A percentile compares a stretch with the other conserved stretches of the same genome.
phyloP scores from a whole-genome alignment of 2,329 filamentous ascomycete genomes.

The Amauroascus verrucosus region DNA sequence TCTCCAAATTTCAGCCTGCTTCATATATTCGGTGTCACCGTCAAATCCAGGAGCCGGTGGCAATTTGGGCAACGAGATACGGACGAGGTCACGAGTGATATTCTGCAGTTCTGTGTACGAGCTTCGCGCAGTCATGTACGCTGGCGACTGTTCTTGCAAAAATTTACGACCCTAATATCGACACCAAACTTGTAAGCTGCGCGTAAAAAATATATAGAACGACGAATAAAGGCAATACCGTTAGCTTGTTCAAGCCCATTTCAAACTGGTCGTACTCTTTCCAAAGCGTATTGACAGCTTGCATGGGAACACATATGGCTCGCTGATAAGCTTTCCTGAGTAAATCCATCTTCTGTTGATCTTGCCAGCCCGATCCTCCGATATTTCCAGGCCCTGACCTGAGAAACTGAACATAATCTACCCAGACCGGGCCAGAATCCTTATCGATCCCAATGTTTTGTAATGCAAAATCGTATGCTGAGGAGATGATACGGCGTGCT shows the following conservation, averaged over 20 bases:
- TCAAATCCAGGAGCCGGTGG: constrained; percentile 79
- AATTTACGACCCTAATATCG: constrained; percentile 70
- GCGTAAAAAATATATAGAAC: background rate
- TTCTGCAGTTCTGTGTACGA: constrained; percentile 87
- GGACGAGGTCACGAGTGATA: constrained; percentile 63
- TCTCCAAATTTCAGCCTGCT: constrained; percentile 83
- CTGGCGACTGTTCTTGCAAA: constrained; percentile 80
- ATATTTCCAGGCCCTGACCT: constrained; percentile 76
- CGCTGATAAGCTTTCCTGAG: constrained; percentile 86
- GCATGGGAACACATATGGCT: constrained; percentile 76
- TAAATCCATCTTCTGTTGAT: constrained; percentile 94
- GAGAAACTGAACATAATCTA: constrained; percentile 89
- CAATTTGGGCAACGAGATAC: constrained; percentile 67
- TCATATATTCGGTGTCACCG: constrained; percentile 70
- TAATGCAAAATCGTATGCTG: constrained; percentile 87
- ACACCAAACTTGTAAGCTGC: constrained; percentile 7
- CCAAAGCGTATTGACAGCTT: constrained; percentile 75
- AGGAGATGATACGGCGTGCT: constrained; percentile 67
- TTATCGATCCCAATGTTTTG: constrained; percentile 83
- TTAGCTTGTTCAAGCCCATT: constrained; percentile 83
- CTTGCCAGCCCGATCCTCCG: constrained; percentile 84
- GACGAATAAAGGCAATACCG: constrained; percentile 41
- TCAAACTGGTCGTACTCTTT: constrained; percentile 98
- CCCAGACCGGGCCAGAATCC: constrained; percentile 81
- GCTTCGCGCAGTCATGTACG: constrained; percentile 92